Evolutionary conservation across 1,284 basidiomycete species (phyloP).

Genomic region (Neolentinus lepideus): DNA sequence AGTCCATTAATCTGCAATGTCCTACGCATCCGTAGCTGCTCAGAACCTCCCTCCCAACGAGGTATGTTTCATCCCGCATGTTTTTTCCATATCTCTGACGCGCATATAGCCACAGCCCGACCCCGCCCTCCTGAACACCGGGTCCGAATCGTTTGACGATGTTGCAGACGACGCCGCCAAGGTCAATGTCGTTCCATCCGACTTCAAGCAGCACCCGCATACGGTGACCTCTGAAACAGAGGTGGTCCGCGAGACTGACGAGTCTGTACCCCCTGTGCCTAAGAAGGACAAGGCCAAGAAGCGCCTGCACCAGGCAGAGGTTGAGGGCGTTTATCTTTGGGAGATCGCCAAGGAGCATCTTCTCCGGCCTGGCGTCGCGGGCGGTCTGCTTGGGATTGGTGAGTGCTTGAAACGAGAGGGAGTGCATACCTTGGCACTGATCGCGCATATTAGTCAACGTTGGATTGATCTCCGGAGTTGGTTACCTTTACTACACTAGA

Average conservation of each 20-base stretch:
- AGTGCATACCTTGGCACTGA: background rate
- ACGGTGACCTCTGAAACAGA: slow-evolving; percentile 29
- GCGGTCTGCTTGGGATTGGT: slow-evolving; percentile 70
- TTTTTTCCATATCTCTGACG: slow-evolving; percentile 3
- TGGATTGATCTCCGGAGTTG: slow-evolving; percentile 56
- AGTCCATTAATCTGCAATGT: slow-evolving; percentile 41
- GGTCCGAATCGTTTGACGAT: slow-evolving; percentile 29
- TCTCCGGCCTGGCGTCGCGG: slow-evolving; percentile 63
- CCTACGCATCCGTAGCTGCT: slow-evolving; percentile 60
- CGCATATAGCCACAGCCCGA: slow-evolving; percentile 51
- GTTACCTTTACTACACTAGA: slow-evolving; percentile 62
- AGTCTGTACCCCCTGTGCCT: slow-evolving; percentile 9
- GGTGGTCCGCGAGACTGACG: slow-evolving; percentile 4
- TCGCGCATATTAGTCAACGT: slow-evolving; percentile 52
- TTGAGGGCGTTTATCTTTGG: slow-evolving; percentile 48
- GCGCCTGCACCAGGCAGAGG: slow-evolving; percentile 41
- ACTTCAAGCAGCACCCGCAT: slow-evolving; percentile 41
- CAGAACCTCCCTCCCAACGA: slow-evolving; percentile 44
- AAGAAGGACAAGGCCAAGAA: slow-evolving; percentile 20
- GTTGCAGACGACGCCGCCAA: slow-evolving; percentile 45
- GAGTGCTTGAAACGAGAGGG: slow-evolving; percentile 16
- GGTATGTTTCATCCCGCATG: slow-evolving; percentile 18
- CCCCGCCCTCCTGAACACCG: slow-evolving; percentile 51
- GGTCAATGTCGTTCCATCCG: slow-evolving; percentile 42
- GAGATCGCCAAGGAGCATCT: slow-evolving; percentile 51